Base-by-base conservation (phyloP, 208 protist species). In the Leishmania tropica region DNA sequence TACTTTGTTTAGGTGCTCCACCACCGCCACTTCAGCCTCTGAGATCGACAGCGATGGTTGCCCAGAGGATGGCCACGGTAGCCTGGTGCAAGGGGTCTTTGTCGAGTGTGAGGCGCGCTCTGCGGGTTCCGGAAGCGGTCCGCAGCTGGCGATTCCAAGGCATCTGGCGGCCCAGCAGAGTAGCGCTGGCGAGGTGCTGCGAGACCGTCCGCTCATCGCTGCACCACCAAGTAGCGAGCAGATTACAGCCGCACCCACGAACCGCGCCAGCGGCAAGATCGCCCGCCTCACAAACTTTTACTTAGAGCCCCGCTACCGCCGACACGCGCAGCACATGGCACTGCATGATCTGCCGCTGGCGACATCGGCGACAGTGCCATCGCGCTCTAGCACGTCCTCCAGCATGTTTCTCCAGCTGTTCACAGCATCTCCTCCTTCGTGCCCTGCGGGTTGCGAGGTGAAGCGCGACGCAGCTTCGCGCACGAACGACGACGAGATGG, bases 321-420 rank as follows among this genome's bases (percentile, higher is more conserved):
- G 28, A 37, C 70, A 74, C 45, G 70, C 70, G n/a, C 70, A 31
- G 70, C n/a, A 51, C 11, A 47, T 74, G 47, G 70, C 70, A 21
- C 28, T 51, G 28, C 24, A 45, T 74, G 70, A 47, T 74, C 45
- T 74, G 24, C 45, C 42, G 24, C 40, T 37, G 15, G 19, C 45
- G 45, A 37, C 21, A 35, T 74, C 28, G 37, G 31, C 70, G 17
- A 51, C 17, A 37, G 24, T 40, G 45, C 21, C 37, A n/a, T 7
- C 10, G 70, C 35, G 8, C 45, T 74, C 70, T 28, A 54, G 70
- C 47, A 74, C 70, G 31, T 54, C 70, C 8, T 51, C 19, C 45
- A 47, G 45, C 21, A n/a, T n/a, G 28, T 74, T 74, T 54, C 70
- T 74, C 13, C 40, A 31, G 70, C 70, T 74, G 40, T 74, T 74